phyloP scores from a whole-genome alignment of 768 basidiomycete species.

The Auriculariales sp. region DNA sequence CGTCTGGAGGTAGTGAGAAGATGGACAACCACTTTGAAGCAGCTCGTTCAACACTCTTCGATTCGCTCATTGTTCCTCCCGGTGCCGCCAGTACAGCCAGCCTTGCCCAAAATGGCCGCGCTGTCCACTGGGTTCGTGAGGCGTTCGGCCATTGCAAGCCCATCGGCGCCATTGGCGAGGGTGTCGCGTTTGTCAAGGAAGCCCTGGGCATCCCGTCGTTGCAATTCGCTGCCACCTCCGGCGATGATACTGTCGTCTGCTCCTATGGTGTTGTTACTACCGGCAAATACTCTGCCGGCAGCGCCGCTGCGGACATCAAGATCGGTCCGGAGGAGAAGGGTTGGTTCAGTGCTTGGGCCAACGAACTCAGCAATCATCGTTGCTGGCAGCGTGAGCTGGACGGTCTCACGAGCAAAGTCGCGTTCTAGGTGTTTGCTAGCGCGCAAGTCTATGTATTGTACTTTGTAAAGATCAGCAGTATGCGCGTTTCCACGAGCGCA shows the following conservation, averaged over 20 bases:
- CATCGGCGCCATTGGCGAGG: slow-evolving; percentile 63
- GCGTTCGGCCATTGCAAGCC: slow-evolving; percentile 79
- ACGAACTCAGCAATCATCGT: slow-evolving; percentile 50
- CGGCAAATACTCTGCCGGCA: slow-evolving; percentile 30
- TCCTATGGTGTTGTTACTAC: slow-evolving; percentile 54
- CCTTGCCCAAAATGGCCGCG: slow-evolving; percentile 48
- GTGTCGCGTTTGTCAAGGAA: slow-evolving; percentile 31
- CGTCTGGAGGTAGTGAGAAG: slow-evolving; percentile 17
- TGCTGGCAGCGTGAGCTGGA: slow-evolving; percentile 49
- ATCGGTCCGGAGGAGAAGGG: slow-evolving; percentile 33
- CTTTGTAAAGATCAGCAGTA: no score
- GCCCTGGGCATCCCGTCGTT: slow-evolving; percentile 33
- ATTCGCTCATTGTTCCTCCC: slow-evolving; percentile 66
- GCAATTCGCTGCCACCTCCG: slow-evolving; percentile 21
- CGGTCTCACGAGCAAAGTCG: slow-evolving; percentile 37
- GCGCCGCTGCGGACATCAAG: slow-evolving; percentile 26
- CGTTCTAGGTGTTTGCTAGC: slow-evolving; percentile 19
- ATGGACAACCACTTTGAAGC: slow-evolving; percentile 65
- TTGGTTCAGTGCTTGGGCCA: slow-evolving; percentile 44
- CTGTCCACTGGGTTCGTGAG: slow-evolving; percentile 72
- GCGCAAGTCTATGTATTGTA: no score
- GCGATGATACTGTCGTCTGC: slow-evolving; percentile 25
- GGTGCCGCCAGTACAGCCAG: slow-evolving; percentile 45
- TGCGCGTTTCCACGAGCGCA: no score
- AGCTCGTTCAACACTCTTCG: slow-evolving; percentile 72